Percentiles rank a stretch among this genome's conserved stretches.
These are phyloP conservation scores for Phaeosphaeriaceae sp. DNA, from an alignment of 2,329 filamentous ascomycete genomes.

Conservation along the genomic window DNA sequence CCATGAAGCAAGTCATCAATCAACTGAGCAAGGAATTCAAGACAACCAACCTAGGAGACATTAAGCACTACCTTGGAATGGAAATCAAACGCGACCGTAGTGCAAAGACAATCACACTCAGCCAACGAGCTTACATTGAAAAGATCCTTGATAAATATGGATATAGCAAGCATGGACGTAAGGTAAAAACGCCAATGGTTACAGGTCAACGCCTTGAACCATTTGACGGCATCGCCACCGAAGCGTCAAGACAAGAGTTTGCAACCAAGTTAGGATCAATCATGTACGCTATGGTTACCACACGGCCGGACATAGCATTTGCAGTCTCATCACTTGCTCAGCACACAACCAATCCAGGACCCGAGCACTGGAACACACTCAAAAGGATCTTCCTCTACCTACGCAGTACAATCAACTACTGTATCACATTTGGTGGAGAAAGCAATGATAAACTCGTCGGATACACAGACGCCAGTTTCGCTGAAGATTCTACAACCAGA, in stretches of 20 bases:
- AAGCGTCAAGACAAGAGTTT: conserved; percentile 8
- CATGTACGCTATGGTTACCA: conserved; percentile 29
- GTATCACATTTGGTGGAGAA: conserved; percentile 10
- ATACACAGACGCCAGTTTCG: conserved; percentile 28
- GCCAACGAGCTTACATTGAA: conserved; percentile 28
- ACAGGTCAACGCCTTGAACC: no score
- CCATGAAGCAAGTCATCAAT: conserved; percentile 21
- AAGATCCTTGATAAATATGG: conserved; percentile 14
- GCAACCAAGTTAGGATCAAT: conserved; percentile 16
- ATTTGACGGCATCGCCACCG: no score
- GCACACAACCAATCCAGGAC: conserved; percentile 14
- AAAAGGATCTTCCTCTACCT: conserved; percentile 7
- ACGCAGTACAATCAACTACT: conserved; percentile 4
- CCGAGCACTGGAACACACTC: conserved; percentile 12
- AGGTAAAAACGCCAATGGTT: background rate
- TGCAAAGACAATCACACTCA: background rate
- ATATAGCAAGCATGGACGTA: background rate
- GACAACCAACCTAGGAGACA: conserved; percentile 31
- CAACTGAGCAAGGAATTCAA: conserved; percentile 22
- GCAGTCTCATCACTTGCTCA: conserved; percentile 16
- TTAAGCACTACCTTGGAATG: conserved; percentile 33
- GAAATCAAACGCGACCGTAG: conserved; percentile 16
- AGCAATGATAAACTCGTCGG: conserved; percentile 14
- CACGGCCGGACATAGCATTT: conserved; percentile 20
- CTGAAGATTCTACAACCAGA: conserved; percentile 6